Evolutionary conservation across 441 rosid species (phyloP).

Genomic region (Euphorbia schlechtendalii): DNA sequence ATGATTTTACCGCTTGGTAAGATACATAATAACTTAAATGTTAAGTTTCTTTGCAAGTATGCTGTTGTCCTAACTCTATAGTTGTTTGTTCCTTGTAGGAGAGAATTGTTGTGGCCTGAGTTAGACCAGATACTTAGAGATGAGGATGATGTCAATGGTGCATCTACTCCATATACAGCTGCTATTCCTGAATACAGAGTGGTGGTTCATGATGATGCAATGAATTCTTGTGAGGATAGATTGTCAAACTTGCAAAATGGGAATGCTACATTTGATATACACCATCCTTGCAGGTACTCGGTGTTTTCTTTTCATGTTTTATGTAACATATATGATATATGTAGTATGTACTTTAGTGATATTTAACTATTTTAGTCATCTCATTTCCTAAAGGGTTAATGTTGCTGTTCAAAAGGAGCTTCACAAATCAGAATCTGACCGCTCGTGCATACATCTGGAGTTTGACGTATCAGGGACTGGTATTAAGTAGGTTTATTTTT

Average conservation of each 20-base stretch:
- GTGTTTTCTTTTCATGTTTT: neutral
- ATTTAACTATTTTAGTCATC: neutral
- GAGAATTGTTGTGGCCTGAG: constrained; percentile 77
- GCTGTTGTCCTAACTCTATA: neutral
- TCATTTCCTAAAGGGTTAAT: constrained; percentile 48
- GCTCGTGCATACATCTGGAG: constrained; percentile 93
- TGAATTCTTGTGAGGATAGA: constrained; percentile 27
- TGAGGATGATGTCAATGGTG: constrained; percentile 57
- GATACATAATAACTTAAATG: constrained; percentile 15
- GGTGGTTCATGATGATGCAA: constrained; percentile 52
- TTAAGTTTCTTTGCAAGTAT: constrained; percentile 15
- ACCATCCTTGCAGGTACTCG: constrained; percentile 79
- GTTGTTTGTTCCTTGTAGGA: constrained; percentile 37
- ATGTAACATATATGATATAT: too few relatives aligned
- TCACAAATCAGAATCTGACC: constrained; percentile 81
- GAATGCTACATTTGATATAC: constrained; percentile 51
- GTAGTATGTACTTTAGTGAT: constrained; percentile 26
- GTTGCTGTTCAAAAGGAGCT: constrained; percentile 79
- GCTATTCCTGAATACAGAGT: constrained; percentile 40
- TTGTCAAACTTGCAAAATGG: constrained; percentile 52
- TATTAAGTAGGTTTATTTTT: constrained; percentile 50
- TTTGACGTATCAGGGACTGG: constrained; percentile 69
- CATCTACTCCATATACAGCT: constrained; percentile 54
- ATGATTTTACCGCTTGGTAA: constrained; percentile 93
- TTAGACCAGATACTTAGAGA: constrained; percentile 68